Evolutionary conservation across 2,329 filamentous ascomycete genomes (phyloP), one percentile per base, ranked within the genome.

Genomic region (Dothiorella sarmentorum): DNA sequence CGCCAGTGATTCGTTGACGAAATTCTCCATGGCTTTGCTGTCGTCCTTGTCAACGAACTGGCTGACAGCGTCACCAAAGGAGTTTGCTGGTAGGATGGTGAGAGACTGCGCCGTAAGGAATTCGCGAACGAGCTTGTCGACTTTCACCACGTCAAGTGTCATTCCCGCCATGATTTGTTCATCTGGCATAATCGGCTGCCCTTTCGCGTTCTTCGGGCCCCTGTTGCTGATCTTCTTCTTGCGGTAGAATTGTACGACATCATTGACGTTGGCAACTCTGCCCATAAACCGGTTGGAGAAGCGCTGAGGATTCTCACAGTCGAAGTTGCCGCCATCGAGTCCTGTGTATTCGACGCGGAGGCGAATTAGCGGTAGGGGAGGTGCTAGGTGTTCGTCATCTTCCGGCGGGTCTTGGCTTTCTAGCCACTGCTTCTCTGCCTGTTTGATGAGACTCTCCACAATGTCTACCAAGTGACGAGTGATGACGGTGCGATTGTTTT

Each of bases 31-130:
- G 2, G 91, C 91, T 66, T 94, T 87, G 69, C 92, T 96, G 76
- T 99, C 94, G 64, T 96, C 91, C 65, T 97, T 97, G 70, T 92
- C 87, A 24, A 99, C 91, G 66, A 94, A 99, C 61, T 96, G 89
- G 45, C 86, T 87, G 4, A 99, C 91, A 0, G 94, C 94, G 68
- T 97, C 92, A 15, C 91, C 89, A 68, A 99, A 97, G 0, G 88
- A 89, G 27, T 92, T 94, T 67, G 96, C 90, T 0, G 94, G 94
- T 0, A 99, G 80, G 49, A 99, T 94, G 60, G 92, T 96, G 29
- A 99, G 83, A 0, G 90, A 92, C 67, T 97, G 92, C 0, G 90
- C 89, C 0, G 84, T 84, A 2, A 99, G 82, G 66, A 92, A 97
- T 64, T 97, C 91, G 51, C 88, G 83, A 0, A 99, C 93, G 0